Evolutionary conservation across 306 rosid species (phyloP).

Genomic region (Acacia confusa): DNA sequence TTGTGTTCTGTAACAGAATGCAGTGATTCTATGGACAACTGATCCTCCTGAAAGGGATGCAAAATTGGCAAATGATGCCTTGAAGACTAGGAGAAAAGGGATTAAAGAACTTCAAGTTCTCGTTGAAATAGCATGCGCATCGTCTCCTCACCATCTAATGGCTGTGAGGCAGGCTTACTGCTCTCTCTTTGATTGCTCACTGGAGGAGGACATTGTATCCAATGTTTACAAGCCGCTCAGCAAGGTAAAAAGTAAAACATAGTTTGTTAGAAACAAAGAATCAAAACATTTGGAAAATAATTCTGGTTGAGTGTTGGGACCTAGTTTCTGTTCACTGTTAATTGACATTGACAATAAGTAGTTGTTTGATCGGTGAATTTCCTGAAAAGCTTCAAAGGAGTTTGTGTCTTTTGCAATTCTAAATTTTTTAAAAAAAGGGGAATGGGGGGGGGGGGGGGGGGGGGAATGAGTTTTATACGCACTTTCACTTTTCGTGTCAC

Average conservation of each 20-base stretch:
- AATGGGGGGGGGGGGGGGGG: too few relatives aligned
- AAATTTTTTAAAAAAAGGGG: too few relatives aligned
- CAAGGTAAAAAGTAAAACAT: conserved; percentile 46
- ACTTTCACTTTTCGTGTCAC: not conserved
- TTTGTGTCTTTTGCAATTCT: not conserved
- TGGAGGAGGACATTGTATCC: conserved; percentile 64
- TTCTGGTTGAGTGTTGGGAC: not conserved
- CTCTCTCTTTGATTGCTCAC: conserved; percentile 56
- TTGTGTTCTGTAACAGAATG: conserved; percentile 43
- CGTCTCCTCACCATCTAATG: conserved; percentile 65
- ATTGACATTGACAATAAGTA: not conserved
- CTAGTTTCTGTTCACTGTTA: not conserved
- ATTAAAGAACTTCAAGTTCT: conserved; percentile 45
- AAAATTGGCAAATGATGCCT: conserved; percentile 49
- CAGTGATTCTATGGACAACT: conserved; percentile 52
- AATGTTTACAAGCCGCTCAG: conserved; percentile 44
- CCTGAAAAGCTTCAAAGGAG: not conserved
- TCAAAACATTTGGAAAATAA: not conserved
- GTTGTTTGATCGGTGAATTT: not conserved
- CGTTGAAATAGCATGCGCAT: conserved; percentile 64
- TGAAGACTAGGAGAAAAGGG: conserved; percentile 42
- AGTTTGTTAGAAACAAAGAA: not conserved
- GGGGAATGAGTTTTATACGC: not conserved
- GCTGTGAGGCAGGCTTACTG: conserved; percentile 59
- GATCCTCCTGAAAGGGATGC: conserved; percentile 79